Conservation (phyloP, 371 early-diverging fungal species). For the Conidiobolus incongruus region DNA sequence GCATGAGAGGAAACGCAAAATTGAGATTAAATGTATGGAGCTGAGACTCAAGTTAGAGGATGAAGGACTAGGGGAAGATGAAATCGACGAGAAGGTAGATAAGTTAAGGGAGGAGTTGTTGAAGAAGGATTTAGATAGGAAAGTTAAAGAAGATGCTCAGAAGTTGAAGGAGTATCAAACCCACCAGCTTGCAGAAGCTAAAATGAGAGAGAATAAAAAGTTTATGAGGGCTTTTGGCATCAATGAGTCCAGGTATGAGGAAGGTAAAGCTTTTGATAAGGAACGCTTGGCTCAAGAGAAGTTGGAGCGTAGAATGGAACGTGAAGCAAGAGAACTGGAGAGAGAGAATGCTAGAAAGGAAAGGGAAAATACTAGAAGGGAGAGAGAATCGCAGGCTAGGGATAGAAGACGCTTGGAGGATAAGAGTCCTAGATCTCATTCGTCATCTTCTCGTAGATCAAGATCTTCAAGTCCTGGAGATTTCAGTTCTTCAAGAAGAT, state of each 20-base stretch:
- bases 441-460: too few relatives aligned
- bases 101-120: slow-evolving; percentile 23
- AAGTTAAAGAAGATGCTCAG: slow-evolving; percentile 9
- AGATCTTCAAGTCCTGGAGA: too few relatives aligned
- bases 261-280: slow-evolving; percentile 62
- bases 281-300: slow-evolving; percentile 39
- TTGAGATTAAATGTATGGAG: slow-evolving; percentile 67
- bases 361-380: too few relatives aligned
- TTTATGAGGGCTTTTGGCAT: slow-evolving; percentile 50
- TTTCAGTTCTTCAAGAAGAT: too few relatives aligned
- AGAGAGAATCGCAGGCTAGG: too few relatives aligned
- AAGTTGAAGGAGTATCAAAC: slow-evolving; percentile 22
- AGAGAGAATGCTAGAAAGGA: not conserved
- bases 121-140: slow-evolving; percentile 17
- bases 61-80: slow-evolving; percentile 28
- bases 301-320: too few relatives aligned
- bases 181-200: slow-evolving; percentile 47
- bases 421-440: too few relatives aligned
- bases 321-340: not conserved
- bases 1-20: slow-evolving; percentile 69
- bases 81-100: slow-evolving; percentile 29
- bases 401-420: too few relatives aligned
- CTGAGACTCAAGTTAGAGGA: slow-evolving; percentile 61
- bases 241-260: slow-evolving; percentile 26
- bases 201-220: slow-evolving; percentile 32